Base-by-base conservation (phyloP, 1,284 basidiomycete species). In the Tilletia horrida region DNA sequence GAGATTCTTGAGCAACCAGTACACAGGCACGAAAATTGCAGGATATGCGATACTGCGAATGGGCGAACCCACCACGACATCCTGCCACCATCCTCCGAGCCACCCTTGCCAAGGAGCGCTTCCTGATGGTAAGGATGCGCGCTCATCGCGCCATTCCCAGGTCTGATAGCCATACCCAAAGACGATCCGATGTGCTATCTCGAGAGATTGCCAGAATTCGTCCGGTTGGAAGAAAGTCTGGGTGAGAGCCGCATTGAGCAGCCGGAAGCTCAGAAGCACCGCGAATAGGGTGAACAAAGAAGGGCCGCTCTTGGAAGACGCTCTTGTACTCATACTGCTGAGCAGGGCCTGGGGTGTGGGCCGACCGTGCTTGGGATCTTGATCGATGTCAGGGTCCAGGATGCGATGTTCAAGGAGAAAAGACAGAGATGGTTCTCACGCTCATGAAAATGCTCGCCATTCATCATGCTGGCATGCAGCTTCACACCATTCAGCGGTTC, bases 141-240 rank as follows among this genome's bases (percentile, higher is more conserved):
- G 63, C n/a, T 35, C 62, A 44, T 59, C 55, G 23, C 50, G 66
- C 96, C 96, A 99, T 84, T 99, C 96, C 96, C 96, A 99, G 31
- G 93, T 97, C 45, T 92, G 85, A 77, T 90, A 87, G 0, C 93
- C 96, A 82, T 92, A 93, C 40, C 93, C 93, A 81, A 92, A 98
- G 66, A 95, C 91, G 55, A 89, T 83, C 64, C 85, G 85, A 81
- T 97, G 91, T 0, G 96, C 96, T 35, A 93, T 90, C 81, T 99
- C 96, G 50, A 96, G 86, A 9, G 93, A 88, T 81, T 99, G 96
- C 77, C 90, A 97, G 83, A 92, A 96, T 83, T 98, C 96, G 83
- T 99, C 96, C 1, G 96, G 95, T 81, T 97, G 94, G 82, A 98
- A 98, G 84, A 91, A 92, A 0, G 93, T 93, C 63, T 87, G 86